These are phyloP conservation scores for Boletus rex-veris DNA, from an alignment of 768 basidiomycete species.

Conservation along the genomic window DNA sequence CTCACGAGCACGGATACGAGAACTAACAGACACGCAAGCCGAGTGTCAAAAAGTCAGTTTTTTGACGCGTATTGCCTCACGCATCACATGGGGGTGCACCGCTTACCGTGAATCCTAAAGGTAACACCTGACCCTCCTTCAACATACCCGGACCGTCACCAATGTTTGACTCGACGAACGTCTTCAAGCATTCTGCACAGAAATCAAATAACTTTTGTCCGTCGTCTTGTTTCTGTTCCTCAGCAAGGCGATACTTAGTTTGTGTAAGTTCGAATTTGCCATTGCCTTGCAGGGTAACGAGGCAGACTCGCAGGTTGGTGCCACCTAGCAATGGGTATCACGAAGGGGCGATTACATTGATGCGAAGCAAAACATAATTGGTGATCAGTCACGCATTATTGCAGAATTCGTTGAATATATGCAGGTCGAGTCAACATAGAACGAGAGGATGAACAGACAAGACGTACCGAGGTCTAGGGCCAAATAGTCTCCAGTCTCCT, in stretches of 20 bases:
- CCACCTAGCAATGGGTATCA: slow-evolving; percentile 52
- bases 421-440: background rate
- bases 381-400: background rate
- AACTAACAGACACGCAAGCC: slow-evolving; percentile 48
- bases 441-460: background rate
- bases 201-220: slow-evolving; percentile 96
- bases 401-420: background rate
- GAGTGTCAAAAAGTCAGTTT: slow-evolving; percentile 3
- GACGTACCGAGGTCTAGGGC: slow-evolving; percentile 82
- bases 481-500: slow-evolving; percentile 86
- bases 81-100: background rate
- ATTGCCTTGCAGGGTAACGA: slow-evolving; percentile 85
- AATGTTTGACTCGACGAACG: slow-evolving; percentile 77
- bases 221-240: slow-evolving; percentile 98
- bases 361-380: background rate
- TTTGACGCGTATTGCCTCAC: background rate
- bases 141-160: slow-evolving; percentile 46
- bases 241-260: slow-evolving; percentile 93
- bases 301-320: slow-evolving; percentile 97
- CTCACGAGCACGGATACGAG: slow-evolving; percentile 92
- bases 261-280: slow-evolving; percentile 99
- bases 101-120: slow-evolving; percentile 91
- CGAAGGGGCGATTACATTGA: background rate
- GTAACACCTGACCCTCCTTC: slow-evolving; percentile 55
- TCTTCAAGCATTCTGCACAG: slow-evolving; percentile 89